Conservation (phyloP, 2,329 filamentous ascomycete genomes). For the Penicillium vulpinum region DNA sequence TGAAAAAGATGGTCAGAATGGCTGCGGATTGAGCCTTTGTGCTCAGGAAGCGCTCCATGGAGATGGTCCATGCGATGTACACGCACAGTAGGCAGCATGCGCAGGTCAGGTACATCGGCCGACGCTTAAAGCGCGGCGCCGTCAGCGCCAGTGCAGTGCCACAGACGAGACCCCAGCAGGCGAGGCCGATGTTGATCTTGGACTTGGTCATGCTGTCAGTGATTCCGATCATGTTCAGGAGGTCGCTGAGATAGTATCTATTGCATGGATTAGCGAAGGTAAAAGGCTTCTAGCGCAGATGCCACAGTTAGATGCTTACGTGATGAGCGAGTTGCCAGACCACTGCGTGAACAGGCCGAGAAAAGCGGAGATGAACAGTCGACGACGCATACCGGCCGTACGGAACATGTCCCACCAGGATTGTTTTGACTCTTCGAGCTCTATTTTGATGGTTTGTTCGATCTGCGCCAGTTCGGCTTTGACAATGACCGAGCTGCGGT, state of each 20-base stretch:
- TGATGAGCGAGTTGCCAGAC: conserved; percentile 39
- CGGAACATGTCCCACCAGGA: conserved; percentile 32
- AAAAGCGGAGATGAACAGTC: conserved; percentile 30
- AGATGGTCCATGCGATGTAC: conserved; percentile 60
- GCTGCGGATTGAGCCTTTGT: conserved; percentile 42
- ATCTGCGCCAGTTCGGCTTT: conserved; percentile 63
- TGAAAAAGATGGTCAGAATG: conserved; percentile 55
- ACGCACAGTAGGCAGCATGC: conserved; percentile 52
- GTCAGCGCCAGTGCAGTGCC: conserved; percentile 43
- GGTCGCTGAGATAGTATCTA: conserved; percentile 29
- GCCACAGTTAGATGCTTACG: conserved; percentile 11
- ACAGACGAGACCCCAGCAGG: conserved; percentile 46
- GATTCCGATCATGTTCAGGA: conserved; percentile 43
- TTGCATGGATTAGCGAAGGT: conserved; percentile 26
- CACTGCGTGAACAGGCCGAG: conserved; percentile 44
- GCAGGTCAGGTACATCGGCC: conserved; percentile 50
- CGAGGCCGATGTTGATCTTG: conserved; percentile 40
- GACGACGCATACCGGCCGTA: conserved; percentile 34
- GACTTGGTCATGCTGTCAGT: conserved; percentile 39
- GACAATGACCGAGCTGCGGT: conserved; percentile 54
- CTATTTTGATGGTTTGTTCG: conserved; percentile 55
- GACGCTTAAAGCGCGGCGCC: conserved; percentile 45
- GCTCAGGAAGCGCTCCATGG: conserved; percentile 38
- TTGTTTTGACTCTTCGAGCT: conserved; percentile 47
- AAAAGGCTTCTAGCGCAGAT: background rate